Evolutionary conservation across 139 green algal species (phyloP).

Genomic region (Gonium pectorale): DNA sequence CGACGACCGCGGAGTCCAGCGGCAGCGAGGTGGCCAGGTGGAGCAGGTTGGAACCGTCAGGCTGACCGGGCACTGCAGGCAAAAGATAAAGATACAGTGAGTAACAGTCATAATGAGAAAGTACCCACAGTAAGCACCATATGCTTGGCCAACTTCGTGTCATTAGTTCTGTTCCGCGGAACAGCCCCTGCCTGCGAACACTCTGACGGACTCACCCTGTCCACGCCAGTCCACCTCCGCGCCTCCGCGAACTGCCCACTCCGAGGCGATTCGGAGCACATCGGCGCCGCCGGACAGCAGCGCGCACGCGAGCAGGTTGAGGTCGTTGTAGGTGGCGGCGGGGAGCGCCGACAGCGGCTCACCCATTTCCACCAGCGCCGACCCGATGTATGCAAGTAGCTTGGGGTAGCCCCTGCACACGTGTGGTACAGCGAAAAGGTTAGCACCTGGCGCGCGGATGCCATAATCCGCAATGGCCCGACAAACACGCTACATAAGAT

Average conservation of each 20-base stretch:
- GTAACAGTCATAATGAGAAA: too few relatives aligned
- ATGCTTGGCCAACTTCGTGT: too few relatives aligned
- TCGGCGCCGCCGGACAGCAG: neutral
- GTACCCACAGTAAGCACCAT: too few relatives aligned
- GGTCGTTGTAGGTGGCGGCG: neutral
- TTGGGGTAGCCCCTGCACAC: conserved; percentile 17
- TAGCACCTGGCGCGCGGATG: too few relatives aligned
- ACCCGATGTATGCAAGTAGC: conserved; percentile 17
- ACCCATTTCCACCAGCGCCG: conserved; percentile 35
- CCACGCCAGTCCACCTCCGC: conserved; percentile 5
- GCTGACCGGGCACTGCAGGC: conserved; percentile 14
- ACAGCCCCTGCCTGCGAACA: neutral
- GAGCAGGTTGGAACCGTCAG: neutral
- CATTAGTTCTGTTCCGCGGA: too few relatives aligned
- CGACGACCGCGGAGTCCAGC: neutral
- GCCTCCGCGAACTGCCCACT: conserved; percentile 13
- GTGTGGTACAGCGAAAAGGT: too few relatives aligned
- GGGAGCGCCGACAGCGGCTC: conserved; percentile 10
- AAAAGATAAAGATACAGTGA: too few relatives aligned
- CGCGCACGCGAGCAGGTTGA: conserved; percentile 11
- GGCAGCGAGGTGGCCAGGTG: conserved; percentile 30
- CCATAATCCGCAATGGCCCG: too few relatives aligned
- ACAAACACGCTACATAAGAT: too few relatives aligned
- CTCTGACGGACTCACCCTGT: conserved; percentile 10
- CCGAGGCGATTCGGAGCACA: neutral